phyloP scores from a whole-genome alignment of 208 protist species.

The Leishmania tarentolae region DNA sequence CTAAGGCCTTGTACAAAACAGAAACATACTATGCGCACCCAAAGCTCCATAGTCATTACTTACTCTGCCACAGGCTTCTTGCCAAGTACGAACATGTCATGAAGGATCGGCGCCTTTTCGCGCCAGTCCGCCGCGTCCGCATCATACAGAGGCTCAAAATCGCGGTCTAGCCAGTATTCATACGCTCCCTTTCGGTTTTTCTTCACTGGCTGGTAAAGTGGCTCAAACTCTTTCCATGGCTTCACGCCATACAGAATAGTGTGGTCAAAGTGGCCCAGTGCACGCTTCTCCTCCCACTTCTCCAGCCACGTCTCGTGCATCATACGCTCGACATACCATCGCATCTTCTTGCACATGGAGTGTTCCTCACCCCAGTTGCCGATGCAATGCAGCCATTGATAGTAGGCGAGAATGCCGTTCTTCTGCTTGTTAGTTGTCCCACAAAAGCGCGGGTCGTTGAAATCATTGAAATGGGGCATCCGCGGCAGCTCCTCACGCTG shows the following conservation, averaged over 20 bases:
- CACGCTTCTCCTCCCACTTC: conserved; percentile 90
- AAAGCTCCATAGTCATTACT: background rate
- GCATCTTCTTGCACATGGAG: conserved; percentile 93
- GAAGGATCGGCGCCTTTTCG: conserved; percentile 86
- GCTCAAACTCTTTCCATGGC: conserved; percentile 91
- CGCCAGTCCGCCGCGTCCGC: conserved; percentile 77
- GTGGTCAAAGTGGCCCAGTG: conserved; percentile 89
- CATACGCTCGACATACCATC: conserved; percentile 90
- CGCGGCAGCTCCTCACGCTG: conserved; percentile 82
- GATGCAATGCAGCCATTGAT: conserved; percentile 92
- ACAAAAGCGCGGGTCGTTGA: conserved; percentile 84
- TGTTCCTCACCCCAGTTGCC: conserved; percentile 92
- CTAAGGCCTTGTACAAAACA: background rate
- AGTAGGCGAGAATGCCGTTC: conserved; percentile 89
- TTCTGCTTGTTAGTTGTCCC: conserved; percentile 79
- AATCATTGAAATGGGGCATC: conserved; percentile 87
- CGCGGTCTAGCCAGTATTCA: conserved; percentile 87
- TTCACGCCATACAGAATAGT: conserved; percentile 86
- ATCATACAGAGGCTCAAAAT: conserved; percentile 87
- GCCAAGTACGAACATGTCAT: conserved; percentile 89
- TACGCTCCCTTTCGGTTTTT: conserved; percentile 89
- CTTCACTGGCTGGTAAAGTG: conserved; percentile 90
- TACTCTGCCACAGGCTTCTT: conserved; percentile 78
- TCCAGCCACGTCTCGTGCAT: conserved; percentile 89
- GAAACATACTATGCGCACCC: background rate